These are phyloP conservation scores for Rhizopus microsporus DNA, from an alignment of 371 early-diverging fungal genomes.

Conservation along the genomic window DNA sequence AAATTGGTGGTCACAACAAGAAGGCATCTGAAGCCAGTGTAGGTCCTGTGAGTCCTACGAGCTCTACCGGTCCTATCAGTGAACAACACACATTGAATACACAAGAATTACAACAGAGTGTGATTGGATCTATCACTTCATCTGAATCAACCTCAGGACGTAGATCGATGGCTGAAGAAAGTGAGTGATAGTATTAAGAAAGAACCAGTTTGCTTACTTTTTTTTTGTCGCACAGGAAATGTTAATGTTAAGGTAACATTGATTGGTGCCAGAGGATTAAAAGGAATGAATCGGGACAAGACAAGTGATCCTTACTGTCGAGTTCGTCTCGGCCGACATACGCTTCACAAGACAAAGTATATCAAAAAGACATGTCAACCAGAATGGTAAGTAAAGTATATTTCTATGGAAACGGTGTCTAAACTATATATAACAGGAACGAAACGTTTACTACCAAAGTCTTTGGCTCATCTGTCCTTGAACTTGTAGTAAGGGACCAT, in stretches of 20 bases:
- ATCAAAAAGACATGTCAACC: slow-evolving; percentile 69
- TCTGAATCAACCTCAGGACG: slow-evolving; percentile 9
- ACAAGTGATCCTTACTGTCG: slow-evolving; percentile 50
- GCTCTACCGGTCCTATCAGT: neutral
- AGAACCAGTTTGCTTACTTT: neutral
- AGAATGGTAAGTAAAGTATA: slow-evolving; percentile 39
- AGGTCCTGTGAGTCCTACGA: neutral
- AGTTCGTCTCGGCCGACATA: slow-evolving; percentile 50
- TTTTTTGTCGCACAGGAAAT: slow-evolving; percentile 9
- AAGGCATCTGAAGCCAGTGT: slow-evolving; percentile 10
- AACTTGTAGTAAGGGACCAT: slow-evolving; percentile 56
- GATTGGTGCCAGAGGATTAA: slow-evolving; percentile 44
- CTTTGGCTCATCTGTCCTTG: slow-evolving; percentile 36
- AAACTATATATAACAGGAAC: slow-evolving; percentile 21
- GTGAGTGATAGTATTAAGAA: slow-evolving; percentile 5
- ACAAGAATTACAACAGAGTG: neutral
- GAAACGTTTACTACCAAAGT: slow-evolving; percentile 30
- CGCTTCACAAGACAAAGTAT: slow-evolving; percentile 67
- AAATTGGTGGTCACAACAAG: slow-evolving; percentile 19
- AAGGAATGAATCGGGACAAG: slow-evolving; percentile 44
- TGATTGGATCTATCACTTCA: slow-evolving; percentile 3
- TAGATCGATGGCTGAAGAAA: slow-evolving; percentile 20
- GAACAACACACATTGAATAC: neutral
- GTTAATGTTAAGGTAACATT: slow-evolving; percentile 44
- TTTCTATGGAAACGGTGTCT: neutral